Base-by-base conservation (phyloP, 257 asterid genomes). In the Solanum medicagineum region DNA sequence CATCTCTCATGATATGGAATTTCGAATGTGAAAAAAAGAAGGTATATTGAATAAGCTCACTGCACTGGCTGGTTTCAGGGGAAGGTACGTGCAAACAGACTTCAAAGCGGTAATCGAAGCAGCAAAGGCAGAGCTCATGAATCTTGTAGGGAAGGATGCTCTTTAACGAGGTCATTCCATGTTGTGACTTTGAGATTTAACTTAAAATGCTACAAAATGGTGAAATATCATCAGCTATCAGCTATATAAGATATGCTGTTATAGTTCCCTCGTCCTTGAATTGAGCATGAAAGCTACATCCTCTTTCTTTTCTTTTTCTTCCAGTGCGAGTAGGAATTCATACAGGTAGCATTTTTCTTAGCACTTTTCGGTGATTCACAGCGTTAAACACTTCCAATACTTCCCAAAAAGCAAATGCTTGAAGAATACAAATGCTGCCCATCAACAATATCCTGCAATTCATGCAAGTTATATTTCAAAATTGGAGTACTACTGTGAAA, bases 91-190 rank as follows among this genome's bases (percentile, higher is more conserved):
- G 86, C 91, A 93, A 51, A 85, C 93, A 79, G 97, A 96, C 88
- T 96, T 96, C 88, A 89, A 91, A 90, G 91, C 90, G 12, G 84
- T 96, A 60, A 94, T 94, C 93, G 98, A 95, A 88, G 98, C 97
- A 85, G 97, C 98, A 51, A 92, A 92, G 88, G 89, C 85, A 79
- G 99, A 92, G 83, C 98, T 96, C 90, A 65, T 95, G 54, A 90
- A 87, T 66, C 86, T 88, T 84, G 94, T 90, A 1, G 92, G 91
- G 49, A 93, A 91, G 90, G 88, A 88, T 83, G 81, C 85, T 73
- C 70, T 51, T 51, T 24, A 77, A 54, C 16, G 13, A 77, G 63
- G 82, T 77, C 62, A 77, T 74, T 16, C 62, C 45, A 75, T 49
- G 60, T 75, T 75, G 24, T 75, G 82, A 75, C 45, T 47, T 47